Percentiles rank a stretch among this genome's conserved stretches.
Evolutionary conservation across 495 filamentous ascomycete species (phyloP).

Genomic region (Hypoxylon crocopeplum): DNA sequence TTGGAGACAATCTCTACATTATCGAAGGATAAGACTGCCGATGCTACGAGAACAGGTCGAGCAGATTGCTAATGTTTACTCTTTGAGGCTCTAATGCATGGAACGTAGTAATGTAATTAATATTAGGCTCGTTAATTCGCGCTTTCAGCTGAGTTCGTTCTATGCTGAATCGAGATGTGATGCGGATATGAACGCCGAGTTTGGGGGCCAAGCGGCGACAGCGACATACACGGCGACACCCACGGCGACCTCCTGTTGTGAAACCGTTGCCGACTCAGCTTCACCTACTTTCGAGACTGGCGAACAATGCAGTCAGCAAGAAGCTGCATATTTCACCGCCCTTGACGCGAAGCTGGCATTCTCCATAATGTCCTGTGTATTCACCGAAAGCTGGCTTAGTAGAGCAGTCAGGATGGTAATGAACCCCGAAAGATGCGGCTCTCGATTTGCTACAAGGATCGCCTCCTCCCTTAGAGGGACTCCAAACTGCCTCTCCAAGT

Average conservation of each 20-base stretch:
- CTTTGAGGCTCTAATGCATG: neutral
- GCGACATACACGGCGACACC: neutral
- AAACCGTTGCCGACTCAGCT: neutral
- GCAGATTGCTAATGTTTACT: too few relatives aligned
- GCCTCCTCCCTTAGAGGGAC: too few relatives aligned
- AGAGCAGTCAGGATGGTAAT: neutral
- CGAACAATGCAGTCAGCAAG: slow-evolving; percentile 1
- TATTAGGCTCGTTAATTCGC: neutral
- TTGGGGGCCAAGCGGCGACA: neutral
- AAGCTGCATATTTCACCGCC: slow-evolving; percentile 9
- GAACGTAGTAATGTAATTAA: neutral
- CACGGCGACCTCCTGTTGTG: neutral
- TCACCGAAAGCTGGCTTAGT: slow-evolving; percentile 6
- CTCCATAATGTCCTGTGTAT: neutral
- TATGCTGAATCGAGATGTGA: neutral
- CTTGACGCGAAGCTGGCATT: neutral
- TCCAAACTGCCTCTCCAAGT: too few relatives aligned
- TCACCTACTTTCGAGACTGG: neutral
- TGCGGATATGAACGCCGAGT: neutral
- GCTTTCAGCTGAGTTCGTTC: neutral
- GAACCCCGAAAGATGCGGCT: neutral
- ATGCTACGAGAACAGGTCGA: neutral
- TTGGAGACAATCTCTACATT: too few relatives aligned
- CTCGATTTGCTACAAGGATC: too few relatives aligned
- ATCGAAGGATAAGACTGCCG: too few relatives aligned